Percentiles rank a stretch among this genome's conserved stretches.
Evolutionary conservation across 2,329 filamentous ascomycete genomes (phyloP).

Genomic region (Ceratocystis cacaofunesta): DNA sequence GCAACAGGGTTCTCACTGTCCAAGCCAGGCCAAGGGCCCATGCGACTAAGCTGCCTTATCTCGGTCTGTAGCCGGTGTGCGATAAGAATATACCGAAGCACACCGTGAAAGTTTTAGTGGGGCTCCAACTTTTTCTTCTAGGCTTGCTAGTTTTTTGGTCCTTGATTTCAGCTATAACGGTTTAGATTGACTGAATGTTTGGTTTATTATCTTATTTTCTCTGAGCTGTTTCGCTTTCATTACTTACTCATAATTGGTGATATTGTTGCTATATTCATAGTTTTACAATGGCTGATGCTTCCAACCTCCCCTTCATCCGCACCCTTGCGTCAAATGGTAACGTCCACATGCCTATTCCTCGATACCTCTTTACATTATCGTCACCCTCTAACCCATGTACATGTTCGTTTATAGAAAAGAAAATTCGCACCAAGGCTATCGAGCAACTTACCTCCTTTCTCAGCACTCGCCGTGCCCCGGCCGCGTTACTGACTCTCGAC

Average conservation of each 20-base stretch:
- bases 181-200: neutral
- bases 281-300: slow-evolving; percentile 27
- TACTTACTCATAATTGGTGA: neutral
- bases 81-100: slow-evolving; percentile 16
- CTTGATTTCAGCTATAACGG: neutral
- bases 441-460: slow-evolving; percentile 66
- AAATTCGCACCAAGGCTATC: slow-evolving; percentile 62
- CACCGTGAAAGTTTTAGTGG: slow-evolving; percentile 16
- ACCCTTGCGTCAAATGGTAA: slow-evolving; percentile 72
- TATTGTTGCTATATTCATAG: neutral
- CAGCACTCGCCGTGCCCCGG: slow-evolving; percentile 29
- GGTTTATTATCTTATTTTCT: neutral
- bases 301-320: slow-evolving; percentile 59
- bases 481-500: slow-evolving; percentile 39
- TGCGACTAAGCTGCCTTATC: slow-evolving; percentile 2
- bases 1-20: slow-evolving; percentile 1
- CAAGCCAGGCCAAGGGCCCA: too few relatives aligned
- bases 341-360: neutral
- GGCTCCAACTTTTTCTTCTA: slow-evolving; percentile 15
- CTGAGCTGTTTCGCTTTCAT: neutral
- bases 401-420: slow-evolving; percentile 45
- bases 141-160: neutral
- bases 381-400: neutral
- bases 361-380: neutral
- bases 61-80: slow-evolving; percentile 6